phyloP scores from a whole-genome alignment of 352 stramenopile genomes.

The Blastocystis sp. region DNA sequence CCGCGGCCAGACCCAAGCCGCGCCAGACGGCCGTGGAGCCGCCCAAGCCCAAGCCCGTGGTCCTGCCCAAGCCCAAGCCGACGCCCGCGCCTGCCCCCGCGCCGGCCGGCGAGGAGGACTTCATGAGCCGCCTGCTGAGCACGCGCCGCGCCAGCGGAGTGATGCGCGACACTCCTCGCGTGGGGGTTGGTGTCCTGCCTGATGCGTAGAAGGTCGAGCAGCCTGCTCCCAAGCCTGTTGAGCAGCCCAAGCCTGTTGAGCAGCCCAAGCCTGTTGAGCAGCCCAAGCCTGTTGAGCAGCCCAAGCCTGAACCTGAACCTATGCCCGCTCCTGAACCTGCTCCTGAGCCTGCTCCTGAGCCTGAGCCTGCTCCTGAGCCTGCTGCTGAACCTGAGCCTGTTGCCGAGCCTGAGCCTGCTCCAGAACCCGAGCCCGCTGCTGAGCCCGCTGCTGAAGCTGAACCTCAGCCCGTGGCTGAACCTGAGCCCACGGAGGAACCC shows the following conservation, averaged over 20 bases:
- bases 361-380: not conserved
- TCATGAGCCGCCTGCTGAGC: conserved; percentile 9
- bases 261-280: not conserved
- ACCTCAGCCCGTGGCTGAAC: conserved; percentile 7
- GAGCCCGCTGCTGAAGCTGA: conserved; percentile 12
- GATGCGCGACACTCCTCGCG: not conserved
- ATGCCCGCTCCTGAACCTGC: not conserved
- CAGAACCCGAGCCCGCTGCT: not conserved
- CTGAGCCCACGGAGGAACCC: conserved; percentile 1
- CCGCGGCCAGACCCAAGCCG: not conserved
- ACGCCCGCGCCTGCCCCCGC: not conserved
- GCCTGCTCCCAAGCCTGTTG: not conserved
- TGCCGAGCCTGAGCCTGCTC: conserved; percentile 1
- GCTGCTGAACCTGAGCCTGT: conserved; percentile 26
- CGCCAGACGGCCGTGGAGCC: not conserved
- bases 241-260: not conserved
- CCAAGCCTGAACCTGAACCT: not conserved
- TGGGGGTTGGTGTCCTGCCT: not conserved
- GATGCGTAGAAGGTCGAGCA: not conserved
- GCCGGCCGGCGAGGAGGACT: not conserved
- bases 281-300: not conserved
- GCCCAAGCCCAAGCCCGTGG: not conserved
- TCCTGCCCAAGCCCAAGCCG: not conserved
- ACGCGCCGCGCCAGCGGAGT: not conserved
- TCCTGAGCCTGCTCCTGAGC: not conserved